Conservation (phyloP, 768 basidiomycete species). For the Suillus cothurnatus region DNA sequence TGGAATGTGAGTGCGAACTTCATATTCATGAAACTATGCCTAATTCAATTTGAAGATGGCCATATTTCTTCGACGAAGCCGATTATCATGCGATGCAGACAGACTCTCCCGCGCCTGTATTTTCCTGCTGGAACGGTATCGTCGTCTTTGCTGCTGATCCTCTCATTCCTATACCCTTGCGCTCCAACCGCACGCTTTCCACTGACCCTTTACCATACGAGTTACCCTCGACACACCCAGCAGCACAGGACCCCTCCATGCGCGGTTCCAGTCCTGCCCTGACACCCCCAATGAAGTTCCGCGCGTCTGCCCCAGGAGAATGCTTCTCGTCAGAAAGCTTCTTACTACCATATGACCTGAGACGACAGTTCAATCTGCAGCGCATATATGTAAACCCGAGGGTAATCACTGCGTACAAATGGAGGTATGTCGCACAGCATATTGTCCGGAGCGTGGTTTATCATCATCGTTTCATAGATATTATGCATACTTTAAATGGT, state of each 20-base stretch:
- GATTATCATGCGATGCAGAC: constrained; percentile 36
- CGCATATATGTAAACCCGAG: constrained; percentile 41
- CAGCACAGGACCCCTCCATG: constrained; percentile 16
- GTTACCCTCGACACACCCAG: constrained; percentile 34
- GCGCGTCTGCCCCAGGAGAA: constrained; percentile 26
- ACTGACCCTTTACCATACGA: constrained; percentile 28
- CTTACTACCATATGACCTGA: constrained; percentile 44
- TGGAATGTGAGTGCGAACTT: constrained; percentile 1
- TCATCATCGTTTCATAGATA: constrained; percentile 12
- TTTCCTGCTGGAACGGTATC: constrained; percentile 51
- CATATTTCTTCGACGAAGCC: constrained; percentile 43
- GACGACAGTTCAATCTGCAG: constrained; percentile 40
- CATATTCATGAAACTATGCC: background rate
- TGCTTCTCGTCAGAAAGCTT: constrained; percentile 45
- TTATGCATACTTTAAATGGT: constrained; percentile 39
- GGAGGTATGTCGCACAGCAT: constrained; percentile 27
- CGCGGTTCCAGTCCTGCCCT: constrained; percentile 29
- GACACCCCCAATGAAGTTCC: constrained; percentile 37
- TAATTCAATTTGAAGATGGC: constrained; percentile 31
- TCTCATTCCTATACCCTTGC: constrained; percentile 40
- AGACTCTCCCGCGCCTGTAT: constrained; percentile 45
- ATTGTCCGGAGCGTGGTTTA: background rate
- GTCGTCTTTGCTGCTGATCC: constrained; percentile 43
- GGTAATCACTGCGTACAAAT: constrained; percentile 40
- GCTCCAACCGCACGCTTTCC: constrained; percentile 40